phyloP scores from a whole-genome alignment of 805 yeast species.

The Ogataea paraovalis region DNA sequence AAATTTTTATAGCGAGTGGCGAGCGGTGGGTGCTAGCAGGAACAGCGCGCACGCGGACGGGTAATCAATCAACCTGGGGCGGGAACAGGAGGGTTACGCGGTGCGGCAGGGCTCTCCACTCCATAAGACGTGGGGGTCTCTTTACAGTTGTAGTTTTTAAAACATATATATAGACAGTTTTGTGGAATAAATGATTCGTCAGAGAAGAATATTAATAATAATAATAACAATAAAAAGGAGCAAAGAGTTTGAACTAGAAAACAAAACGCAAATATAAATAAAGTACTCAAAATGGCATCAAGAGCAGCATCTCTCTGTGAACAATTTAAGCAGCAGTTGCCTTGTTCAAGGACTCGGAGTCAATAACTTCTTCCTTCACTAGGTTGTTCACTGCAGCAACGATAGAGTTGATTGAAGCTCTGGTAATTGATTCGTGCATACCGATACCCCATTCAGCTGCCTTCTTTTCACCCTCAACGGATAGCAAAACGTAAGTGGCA shows the following conservation, averaged over 20 bases:
- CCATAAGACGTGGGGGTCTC: too few species aligned
- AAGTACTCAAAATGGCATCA: too few species aligned
- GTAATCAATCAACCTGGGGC: too few species aligned
- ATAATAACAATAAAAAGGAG: background rate
- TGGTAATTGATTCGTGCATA: slow-evolving; percentile 82
- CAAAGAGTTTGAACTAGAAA: background rate
- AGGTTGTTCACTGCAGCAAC: slow-evolving; percentile 58
- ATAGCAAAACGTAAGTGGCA: slow-evolving; percentile 56
- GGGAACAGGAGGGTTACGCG: too few species aligned
- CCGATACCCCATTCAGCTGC: slow-evolving; percentile 81
- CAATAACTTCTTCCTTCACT: slow-evolving; percentile 15
- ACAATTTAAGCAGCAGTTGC: slow-evolving; percentile 2
- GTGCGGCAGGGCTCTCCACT: too few species aligned
- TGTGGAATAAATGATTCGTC: too few species aligned
- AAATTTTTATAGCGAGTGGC: background rate
- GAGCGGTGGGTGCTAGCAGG: background rate
- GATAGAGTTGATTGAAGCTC: slow-evolving; percentile 72
- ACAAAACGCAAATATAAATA: background rate
- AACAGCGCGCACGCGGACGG: too few species aligned
- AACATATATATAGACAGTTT: too few species aligned
- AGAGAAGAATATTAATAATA: too few species aligned
- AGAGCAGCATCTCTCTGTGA: too few species aligned
- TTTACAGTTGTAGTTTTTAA: too few species aligned
- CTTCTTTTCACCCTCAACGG: slow-evolving; percentile 19
- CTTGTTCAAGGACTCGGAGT: slow-evolving; percentile 6